Conservation (phyloP, 345 rosid species). For the Eucalyptus pumila region DNA sequence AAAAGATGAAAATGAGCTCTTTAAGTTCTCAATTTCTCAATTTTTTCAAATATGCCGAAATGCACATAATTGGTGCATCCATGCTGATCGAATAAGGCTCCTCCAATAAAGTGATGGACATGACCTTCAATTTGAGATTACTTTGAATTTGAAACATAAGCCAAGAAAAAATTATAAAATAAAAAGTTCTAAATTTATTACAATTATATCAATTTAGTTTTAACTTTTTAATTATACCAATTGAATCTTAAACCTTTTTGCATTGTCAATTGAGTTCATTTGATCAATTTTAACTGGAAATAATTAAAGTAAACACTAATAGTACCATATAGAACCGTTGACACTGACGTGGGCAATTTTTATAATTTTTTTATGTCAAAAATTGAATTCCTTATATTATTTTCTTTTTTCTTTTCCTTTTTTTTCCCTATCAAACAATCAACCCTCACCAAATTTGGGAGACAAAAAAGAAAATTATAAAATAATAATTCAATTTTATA, state of each 20-base stretch:
- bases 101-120: not conserved
- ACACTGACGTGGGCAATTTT: too few relatives aligned
- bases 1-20: not conserved
- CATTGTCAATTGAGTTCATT: too few relatives aligned
- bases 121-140: not conserved
- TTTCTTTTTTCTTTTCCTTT: too few relatives aligned
- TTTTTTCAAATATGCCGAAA: not conserved
- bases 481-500: too few relatives aligned
- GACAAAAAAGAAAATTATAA: too few relatives aligned
- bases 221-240: too few relatives aligned
- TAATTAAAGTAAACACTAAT: accelerated
- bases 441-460: accelerated
- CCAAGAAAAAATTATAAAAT: too few relatives aligned
- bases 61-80: not conserved
- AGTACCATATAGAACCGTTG: accelerated
- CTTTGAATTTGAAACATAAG: not conserved
- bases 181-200: too few relatives aligned
- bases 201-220: too few relatives aligned
- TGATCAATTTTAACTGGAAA: accelerated
- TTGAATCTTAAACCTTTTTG: accelerated
- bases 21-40: not conserved
- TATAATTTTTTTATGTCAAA: too few relatives aligned
- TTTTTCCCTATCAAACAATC: too few relatives aligned
- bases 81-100: not conserved
- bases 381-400: too few relatives aligned